Conservation (phyloP, 805 yeast genomes). For the Metschnikowia dekortorum region DNA sequence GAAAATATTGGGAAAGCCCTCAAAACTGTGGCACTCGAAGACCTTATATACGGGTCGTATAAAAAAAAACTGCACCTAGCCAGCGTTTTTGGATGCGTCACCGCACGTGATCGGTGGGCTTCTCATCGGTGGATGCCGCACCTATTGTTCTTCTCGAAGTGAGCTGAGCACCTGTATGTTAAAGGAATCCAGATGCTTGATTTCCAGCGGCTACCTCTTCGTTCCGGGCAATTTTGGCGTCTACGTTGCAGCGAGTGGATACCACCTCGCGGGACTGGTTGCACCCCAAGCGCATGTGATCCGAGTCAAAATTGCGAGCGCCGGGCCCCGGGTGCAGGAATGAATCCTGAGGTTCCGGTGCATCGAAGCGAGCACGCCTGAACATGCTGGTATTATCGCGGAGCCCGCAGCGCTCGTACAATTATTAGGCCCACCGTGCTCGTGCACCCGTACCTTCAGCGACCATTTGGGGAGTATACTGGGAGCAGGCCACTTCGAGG, state of each 20-base stretch:
- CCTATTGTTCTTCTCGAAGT: neutral
- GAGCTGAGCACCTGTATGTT: neutral
- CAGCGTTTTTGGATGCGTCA: slow-evolving; percentile 8
- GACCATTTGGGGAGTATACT: too few species aligned
- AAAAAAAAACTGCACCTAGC: slow-evolving; percentile 1
- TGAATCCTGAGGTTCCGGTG: neutral
- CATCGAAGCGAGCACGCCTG: neutral
- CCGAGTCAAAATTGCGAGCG: slow-evolving; percentile 3
- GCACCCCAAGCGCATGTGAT: slow-evolving; percentile 1
- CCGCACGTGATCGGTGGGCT: slow-evolving; percentile 8
- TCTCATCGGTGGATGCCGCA: neutral
- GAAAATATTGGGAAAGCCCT: neutral
- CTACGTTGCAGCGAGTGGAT: neutral
- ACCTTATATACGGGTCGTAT: slow-evolving; percentile 5
- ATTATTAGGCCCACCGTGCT: too few species aligned
- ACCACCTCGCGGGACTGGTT: neutral
- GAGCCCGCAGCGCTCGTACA: too few species aligned
- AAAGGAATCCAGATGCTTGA: neutral
- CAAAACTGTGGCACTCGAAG: slow-evolving; percentile 4
- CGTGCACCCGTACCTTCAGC: too few species aligned
- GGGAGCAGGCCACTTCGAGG: too few species aligned
- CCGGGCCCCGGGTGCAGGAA: neutral
- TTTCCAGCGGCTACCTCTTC: too few species aligned
- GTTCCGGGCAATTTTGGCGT: neutral
- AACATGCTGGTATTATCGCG: too few species aligned